These are phyloP conservation scores for Jackrogersella minutella DNA, from an alignment of 495 filamentous ascomycete species.

Conservation along the genomic window DNA sequence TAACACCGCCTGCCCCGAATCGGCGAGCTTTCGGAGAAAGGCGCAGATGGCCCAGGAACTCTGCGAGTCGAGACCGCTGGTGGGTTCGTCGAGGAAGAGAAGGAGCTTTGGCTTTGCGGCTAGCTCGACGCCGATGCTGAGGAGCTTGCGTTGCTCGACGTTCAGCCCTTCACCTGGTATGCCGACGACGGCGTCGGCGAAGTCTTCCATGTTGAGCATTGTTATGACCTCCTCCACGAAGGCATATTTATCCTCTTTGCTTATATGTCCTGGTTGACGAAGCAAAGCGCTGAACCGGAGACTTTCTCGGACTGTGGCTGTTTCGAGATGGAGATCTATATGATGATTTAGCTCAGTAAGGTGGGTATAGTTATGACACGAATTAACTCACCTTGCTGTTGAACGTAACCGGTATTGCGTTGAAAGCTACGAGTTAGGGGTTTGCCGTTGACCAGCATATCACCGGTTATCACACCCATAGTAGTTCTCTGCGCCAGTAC, in stretches of 20 bases:
- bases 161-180: constrained; percentile 78
- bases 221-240: constrained; percentile 83
- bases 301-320: constrained; percentile 78
- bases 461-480: constrained; percentile 5
- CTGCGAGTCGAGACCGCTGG: constrained; percentile 4
- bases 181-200: constrained; percentile 78
- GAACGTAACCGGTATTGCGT: constrained; percentile 6
- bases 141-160: constrained; percentile 82
- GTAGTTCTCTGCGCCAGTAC: constrained; percentile 8
- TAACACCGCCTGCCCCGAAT: neutral
- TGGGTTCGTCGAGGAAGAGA: constrained; percentile 61
- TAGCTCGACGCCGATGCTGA: constrained; percentile 88
- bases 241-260: constrained; percentile 68
- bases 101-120: constrained; percentile 83
- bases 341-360: neutral
- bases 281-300: constrained; percentile 73
- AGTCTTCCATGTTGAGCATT: constrained; percentile 75
- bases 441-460: constrained; percentile 9
- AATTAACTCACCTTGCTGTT: constrained; percentile 3
- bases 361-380: neutral
- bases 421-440: constrained; percentile 3
- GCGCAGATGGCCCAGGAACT: constrained; percentile 10
- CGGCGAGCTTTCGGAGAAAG: neutral
- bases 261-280: constrained; percentile 68
- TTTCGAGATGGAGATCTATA: constrained; percentile 46